These are phyloP conservation scores for Sphaerobolus stellatus DNA, from an alignment of 1,284 basidiomycete genomes.

Conservation along the genomic window DNA sequence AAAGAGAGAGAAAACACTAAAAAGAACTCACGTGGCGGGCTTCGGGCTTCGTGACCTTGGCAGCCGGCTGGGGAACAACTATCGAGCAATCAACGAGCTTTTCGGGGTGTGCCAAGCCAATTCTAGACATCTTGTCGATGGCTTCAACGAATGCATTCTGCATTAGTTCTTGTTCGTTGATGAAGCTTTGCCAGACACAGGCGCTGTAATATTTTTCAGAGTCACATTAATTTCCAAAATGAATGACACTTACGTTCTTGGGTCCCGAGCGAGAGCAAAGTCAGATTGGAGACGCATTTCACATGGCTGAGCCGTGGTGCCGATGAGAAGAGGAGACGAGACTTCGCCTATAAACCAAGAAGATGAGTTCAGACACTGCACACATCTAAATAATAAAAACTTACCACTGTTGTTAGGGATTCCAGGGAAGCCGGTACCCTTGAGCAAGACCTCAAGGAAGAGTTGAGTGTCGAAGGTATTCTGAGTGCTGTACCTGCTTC, in stretches of 20 bases:
- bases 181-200: background rate
- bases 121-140: constrained; percentile 34
- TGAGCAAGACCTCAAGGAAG: too few relatives aligned
- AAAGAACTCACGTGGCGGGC: background rate
- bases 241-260: constrained; percentile 3
- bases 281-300: constrained; percentile 44
- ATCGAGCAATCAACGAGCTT: constrained; percentile 36
- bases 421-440: too few relatives aligned
- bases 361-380: too few relatives aligned
- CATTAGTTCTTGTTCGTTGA: constrained; percentile 31
- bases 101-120: constrained; percentile 29
- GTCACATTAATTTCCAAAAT: background rate
- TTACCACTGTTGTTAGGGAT: too few relatives aligned
- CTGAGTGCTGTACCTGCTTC: too few relatives aligned
- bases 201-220: background rate
- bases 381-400: too few relatives aligned
- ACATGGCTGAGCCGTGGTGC: constrained; percentile 18
- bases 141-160: constrained; percentile 33
- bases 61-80: constrained; percentile 26
- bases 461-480: too few relatives aligned
- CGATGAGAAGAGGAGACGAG: background rate
- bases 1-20: background rate
- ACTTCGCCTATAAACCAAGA: constrained; percentile 3
- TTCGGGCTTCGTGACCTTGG: background rate
- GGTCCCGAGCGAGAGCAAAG: constrained; percentile 26